These are phyloP conservation scores for Starmerella gropengiesseri DNA, from an alignment of 805 yeast species.

Conservation along the genomic window DNA sequence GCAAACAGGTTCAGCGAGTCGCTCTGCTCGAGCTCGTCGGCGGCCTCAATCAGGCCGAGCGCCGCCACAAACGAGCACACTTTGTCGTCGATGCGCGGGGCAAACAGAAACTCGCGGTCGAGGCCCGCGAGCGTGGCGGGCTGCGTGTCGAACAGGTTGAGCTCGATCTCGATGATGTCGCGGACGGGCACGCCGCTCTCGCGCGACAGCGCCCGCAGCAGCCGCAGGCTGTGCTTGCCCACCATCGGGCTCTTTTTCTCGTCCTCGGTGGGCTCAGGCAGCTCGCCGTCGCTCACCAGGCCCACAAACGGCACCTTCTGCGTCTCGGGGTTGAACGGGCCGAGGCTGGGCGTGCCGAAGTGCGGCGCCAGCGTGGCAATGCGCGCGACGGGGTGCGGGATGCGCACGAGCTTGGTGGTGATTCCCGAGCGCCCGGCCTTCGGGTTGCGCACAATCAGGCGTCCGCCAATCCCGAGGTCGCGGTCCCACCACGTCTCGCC, in stretches of 20 bases:
- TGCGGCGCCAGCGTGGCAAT: slow-evolving; percentile 83
- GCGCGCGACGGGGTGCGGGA: slow-evolving; percentile 47
- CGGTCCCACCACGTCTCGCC: slow-evolving; percentile 65
- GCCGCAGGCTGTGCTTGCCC: slow-evolving; percentile 55
- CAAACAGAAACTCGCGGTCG: slow-evolving; percentile 61
- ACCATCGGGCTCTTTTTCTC: slow-evolving; percentile 57
- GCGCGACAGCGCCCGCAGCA: slow-evolving; percentile 59
- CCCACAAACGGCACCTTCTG: slow-evolving; percentile 75
- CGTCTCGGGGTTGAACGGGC: slow-evolving; percentile 70
- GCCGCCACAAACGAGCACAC: slow-evolving; percentile 69
- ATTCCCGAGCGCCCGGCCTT: slow-evolving; percentile 23
- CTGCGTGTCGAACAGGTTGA: slow-evolving; percentile 73
- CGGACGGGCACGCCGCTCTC: slow-evolving; percentile 48
- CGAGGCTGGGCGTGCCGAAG: slow-evolving; percentile 58
- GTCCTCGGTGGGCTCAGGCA: slow-evolving; percentile 40
- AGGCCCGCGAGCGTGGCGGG: slow-evolving; percentile 71
- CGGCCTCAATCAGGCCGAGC: slow-evolving; percentile 43
- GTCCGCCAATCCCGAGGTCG: slow-evolving; percentile 76
- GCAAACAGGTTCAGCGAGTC: slow-evolving; percentile 41
- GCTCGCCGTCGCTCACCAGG: slow-evolving; percentile 30
- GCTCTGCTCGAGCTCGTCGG: slow-evolving; percentile 30
- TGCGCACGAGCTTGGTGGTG: slow-evolving; percentile 31
- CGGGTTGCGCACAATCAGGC: slow-evolving; percentile 44
- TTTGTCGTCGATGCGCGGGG: slow-evolving; percentile 80
- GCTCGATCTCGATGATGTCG: slow-evolving; percentile 58